These are phyloP conservation scores for Medicago arabica DNA, from an alignment of 306 rosid genomes.

Conservation along the genomic window DNA sequence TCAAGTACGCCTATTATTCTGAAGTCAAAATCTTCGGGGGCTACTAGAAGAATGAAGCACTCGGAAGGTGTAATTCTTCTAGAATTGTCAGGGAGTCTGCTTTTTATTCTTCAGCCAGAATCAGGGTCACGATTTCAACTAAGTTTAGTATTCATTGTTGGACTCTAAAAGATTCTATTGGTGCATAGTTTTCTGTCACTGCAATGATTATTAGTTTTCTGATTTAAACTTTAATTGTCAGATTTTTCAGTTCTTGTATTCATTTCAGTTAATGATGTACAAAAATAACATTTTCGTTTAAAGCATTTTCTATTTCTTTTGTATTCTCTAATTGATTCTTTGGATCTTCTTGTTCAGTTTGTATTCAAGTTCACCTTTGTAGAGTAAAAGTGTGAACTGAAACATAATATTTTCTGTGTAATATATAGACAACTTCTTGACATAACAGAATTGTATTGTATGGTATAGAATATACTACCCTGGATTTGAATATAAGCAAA, in stretches of 20 bases:
- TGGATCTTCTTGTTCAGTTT: background rate
- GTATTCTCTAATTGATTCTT: background rate
- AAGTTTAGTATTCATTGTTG: background rate
- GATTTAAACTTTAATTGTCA: background rate
- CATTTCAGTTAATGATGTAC: background rate
- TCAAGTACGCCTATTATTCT: background rate
- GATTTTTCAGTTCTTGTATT: background rate
- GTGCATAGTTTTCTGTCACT: background rate
- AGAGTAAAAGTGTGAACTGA: constrained; percentile 20
- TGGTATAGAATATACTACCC: background rate
- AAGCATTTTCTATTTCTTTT: background rate
- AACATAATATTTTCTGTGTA: background rate
- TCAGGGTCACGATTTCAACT: background rate
- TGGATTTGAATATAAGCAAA: too few species aligned
- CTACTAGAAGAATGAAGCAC: background rate
- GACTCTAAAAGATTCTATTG: background rate
- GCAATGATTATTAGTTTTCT: background rate
- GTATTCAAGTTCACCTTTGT: background rate
- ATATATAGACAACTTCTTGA: background rate
- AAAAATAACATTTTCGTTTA: background rate
- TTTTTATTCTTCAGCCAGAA: constrained; percentile 9
- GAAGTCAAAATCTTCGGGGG: background rate
- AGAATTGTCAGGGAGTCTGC: constrained; percentile 2
- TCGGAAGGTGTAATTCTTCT: background rate
- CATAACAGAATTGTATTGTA: background rate